Conservation (phyloP, 2,329 filamentous ascomycete species). For the Pestalotiopsis sp. region DNA sequence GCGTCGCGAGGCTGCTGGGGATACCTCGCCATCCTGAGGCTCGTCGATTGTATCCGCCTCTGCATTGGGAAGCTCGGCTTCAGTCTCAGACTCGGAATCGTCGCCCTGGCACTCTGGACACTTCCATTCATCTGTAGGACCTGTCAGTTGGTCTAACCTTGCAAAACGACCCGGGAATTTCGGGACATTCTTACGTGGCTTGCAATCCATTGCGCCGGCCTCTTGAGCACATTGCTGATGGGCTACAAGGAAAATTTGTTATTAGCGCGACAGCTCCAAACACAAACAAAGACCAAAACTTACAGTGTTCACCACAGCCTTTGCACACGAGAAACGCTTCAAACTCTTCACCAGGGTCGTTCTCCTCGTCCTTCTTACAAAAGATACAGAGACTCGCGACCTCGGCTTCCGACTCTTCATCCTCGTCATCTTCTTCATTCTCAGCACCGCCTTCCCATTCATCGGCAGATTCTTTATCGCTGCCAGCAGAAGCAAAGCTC, state of each 20-base stretch:
- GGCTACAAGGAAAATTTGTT: slow-evolving; percentile 57
- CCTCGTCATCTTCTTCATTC: slow-evolving; percentile 56
- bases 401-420: slow-evolving; percentile 58
- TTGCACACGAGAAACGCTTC: slow-evolving; percentile 78
- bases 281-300: slow-evolving; percentile 39
- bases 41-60: slow-evolving; percentile 32
- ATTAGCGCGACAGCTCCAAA: slow-evolving; percentile 37
- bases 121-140: slow-evolving; percentile 46
- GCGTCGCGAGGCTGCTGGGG: slow-evolving; percentile 47
- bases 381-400: slow-evolving; percentile 62
- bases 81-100: slow-evolving; percentile 33
- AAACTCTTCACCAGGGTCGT: slow-evolving; percentile 80
- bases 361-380: slow-evolving; percentile 80
- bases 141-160: neutral
- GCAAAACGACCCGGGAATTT: neutral
- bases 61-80: slow-evolving; percentile 27
- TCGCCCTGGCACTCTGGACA: slow-evolving; percentile 49
- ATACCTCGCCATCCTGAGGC: slow-evolving; percentile 32
- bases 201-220: slow-evolving; percentile 62
- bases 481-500: slow-evolving; percentile 29
- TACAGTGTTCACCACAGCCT: slow-evolving; percentile 82
- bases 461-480: slow-evolving; percentile 29
- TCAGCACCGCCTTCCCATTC: slow-evolving; percentile 33
- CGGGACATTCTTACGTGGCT: slow-evolving; percentile 59
- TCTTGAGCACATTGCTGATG: slow-evolving; percentile 88